Percentiles rank a stretch among this genome's conserved stretches.
phyloP scores from a whole-genome alignment of 2,329 filamentous ascomycete species.

The Colletotrichum lindemuthianum region DNA sequence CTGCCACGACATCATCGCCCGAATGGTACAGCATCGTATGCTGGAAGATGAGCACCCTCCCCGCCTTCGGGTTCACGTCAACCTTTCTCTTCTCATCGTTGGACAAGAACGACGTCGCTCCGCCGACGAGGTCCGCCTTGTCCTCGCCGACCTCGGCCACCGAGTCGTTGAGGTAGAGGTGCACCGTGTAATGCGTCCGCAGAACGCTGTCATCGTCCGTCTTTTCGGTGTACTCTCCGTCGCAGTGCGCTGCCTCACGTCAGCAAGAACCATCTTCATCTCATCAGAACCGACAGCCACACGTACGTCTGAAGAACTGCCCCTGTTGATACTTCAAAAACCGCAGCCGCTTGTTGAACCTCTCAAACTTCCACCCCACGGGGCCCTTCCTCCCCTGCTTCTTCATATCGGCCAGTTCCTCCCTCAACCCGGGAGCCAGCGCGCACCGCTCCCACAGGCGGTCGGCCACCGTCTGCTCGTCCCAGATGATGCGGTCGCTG shows the following conservation, averaged over 20 bases:
- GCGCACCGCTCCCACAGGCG: conserved; percentile 70
- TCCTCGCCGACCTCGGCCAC: conserved; percentile 49
- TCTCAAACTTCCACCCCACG: conserved; percentile 52
- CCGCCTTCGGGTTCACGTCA: conserved; percentile 65
- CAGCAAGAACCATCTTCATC: background rate
- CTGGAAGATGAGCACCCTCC: conserved; percentile 70
- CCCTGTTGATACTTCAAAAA: conserved; percentile 78
- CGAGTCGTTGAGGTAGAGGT: conserved; percentile 65
- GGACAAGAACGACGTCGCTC: conserved; percentile 66
- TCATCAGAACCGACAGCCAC: conserved; percentile 33
- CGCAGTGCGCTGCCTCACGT: conserved; percentile 67
- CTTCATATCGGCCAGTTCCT: conserved; percentile 50
- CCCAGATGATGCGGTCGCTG: conserved; percentile 82
- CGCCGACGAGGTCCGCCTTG: conserved; percentile 55
- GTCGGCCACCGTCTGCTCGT: conserved; percentile 69
- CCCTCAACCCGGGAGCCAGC: conserved; percentile 51
- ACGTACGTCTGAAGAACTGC: conserved; percentile 74
- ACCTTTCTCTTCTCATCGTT: conserved; percentile 52
- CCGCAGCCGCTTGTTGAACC: conserved; percentile 78
- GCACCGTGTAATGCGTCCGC: conserved; percentile 63
- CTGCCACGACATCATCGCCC: conserved; percentile 61
- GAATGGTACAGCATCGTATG: conserved; percentile 62
- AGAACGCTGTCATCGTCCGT: conserved; percentile 55
- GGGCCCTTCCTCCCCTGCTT: conserved; percentile 16
- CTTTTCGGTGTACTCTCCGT: conserved; percentile 68